Percentiles rank a stretch among this genome's conserved stretches.
Conservation (phyloP, 2,329 filamentous ascomycete genomes). For the Talaromyces rugulosus region DNA sequence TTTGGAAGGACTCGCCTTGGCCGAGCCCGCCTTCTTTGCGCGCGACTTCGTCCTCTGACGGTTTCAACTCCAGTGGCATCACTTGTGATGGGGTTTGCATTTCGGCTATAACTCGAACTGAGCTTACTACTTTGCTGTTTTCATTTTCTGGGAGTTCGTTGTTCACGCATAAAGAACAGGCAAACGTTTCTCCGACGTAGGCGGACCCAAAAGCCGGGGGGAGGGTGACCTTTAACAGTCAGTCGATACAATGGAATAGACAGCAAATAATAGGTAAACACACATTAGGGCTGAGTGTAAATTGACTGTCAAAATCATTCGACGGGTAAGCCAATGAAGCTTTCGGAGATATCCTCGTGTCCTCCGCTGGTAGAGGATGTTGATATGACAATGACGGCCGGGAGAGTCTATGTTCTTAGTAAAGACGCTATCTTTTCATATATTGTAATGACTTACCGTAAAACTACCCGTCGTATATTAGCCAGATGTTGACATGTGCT, state of each 20-base stretch:
- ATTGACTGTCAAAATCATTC: slow-evolving; percentile 44
- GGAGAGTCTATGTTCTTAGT: slow-evolving; percentile 59
- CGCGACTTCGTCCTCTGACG: slow-evolving; percentile 45
- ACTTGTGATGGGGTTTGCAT: slow-evolving; percentile 88
- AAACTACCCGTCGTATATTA: slow-evolving; percentile 19
- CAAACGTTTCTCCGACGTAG: slow-evolving; percentile 92
- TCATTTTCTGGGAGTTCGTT: slow-evolving; percentile 61
- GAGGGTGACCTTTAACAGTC: slow-evolving; percentile 60
- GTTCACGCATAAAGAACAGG: slow-evolving; percentile 93
- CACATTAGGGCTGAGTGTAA: slow-evolving; percentile 55
- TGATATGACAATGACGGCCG: slow-evolving; percentile 53
- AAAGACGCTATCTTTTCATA: neutral
- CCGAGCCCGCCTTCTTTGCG: slow-evolving; percentile 21
- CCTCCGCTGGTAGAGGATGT: slow-evolving; percentile 42
- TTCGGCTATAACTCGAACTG: slow-evolving; percentile 80
- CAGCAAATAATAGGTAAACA: slow-evolving; percentile 8
- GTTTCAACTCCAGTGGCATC: slow-evolving; percentile 56
- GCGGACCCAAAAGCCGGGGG: slow-evolving; percentile 89
- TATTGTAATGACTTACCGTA: slow-evolving; percentile 31
- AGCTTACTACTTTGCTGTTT: slow-evolving; percentile 55
- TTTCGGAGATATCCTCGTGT: slow-evolving; percentile 50
- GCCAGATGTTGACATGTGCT: neutral
- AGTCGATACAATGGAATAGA: neutral
- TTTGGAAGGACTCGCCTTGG: slow-evolving; percentile 67
- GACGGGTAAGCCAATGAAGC: slow-evolving; percentile 72